Percentiles rank a stretch among this genome's conserved stretches.
Conservation (phyloP, 1,284 basidiomycete species). For the Sphagnurus paluster region DNA sequence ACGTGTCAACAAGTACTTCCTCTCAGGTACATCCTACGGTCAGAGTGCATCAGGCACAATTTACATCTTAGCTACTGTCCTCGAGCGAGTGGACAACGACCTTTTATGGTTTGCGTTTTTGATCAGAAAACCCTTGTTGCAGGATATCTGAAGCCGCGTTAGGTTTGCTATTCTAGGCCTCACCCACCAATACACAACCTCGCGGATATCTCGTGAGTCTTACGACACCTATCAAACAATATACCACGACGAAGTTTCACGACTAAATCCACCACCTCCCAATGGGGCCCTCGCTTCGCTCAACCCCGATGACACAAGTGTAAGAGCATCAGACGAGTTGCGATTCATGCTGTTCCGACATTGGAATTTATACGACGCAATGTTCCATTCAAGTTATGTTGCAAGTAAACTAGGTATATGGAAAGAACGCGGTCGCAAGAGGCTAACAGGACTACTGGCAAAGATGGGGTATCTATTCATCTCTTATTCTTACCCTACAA, state of each 20-base stretch:
- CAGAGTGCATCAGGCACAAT: conserved; percentile 90
- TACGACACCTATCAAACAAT: conserved; percentile 84
- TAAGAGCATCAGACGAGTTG: conserved; percentile 83
- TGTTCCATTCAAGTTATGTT: conserved; percentile 97
- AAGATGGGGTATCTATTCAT: conserved; percentile 93
- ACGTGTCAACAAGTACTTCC: conserved; percentile 81
- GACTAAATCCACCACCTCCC: conserved; percentile 71
- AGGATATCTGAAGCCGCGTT: conserved; percentile 7
- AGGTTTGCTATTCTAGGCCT: conserved; percentile 94
- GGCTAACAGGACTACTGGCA: conserved; percentile 88
- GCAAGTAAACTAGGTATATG: conserved; percentile 95
- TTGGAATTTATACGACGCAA: conserved; percentile 97
- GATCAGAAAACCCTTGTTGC: neutral
- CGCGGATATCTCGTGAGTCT: conserved; percentile 82
- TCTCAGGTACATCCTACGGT: conserved; percentile 83
- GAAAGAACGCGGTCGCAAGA: conserved; percentile 91
- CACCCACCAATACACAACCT: conserved; percentile 89
- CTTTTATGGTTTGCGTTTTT: conserved; percentile 72
- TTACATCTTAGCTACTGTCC: conserved; percentile 86
- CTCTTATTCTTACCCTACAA: neutral
- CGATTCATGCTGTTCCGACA: conserved; percentile 95
- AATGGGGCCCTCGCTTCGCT: conserved; percentile 51
- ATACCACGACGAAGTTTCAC: conserved; percentile 87
- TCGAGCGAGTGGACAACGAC: conserved; percentile 93
- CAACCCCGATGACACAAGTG: conserved; percentile 78